Conservation (phyloP, 371 early-diverging fungal genomes). For the Mortierella polycephala region DNA sequence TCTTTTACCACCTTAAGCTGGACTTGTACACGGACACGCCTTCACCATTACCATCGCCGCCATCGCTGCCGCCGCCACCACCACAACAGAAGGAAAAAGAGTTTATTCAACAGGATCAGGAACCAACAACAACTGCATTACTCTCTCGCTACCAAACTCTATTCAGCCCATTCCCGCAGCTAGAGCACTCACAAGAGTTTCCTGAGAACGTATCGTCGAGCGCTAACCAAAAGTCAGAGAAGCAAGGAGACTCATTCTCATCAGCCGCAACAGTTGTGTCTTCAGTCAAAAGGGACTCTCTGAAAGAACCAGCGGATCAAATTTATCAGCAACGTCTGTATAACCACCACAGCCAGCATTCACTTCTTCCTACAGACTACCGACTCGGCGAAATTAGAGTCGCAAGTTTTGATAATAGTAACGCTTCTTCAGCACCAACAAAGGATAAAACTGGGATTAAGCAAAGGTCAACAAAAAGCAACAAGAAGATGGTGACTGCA, state of each 20-base stretch:
- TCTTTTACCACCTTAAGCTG: slow-evolving; percentile 58
- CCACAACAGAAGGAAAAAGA: not conserved
- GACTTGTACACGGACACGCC: slow-evolving; percentile 45
- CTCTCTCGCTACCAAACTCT: slow-evolving; percentile 8
- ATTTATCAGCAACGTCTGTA: no score
- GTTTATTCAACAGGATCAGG: slow-evolving; percentile 6
- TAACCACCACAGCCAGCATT: no score
- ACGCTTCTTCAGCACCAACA: not conserved
- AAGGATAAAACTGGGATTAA: slow-evolving; percentile 12
- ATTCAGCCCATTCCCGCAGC: slow-evolving; percentile 19
- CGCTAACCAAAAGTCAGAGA: not conserved
- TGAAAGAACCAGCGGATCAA: no score
- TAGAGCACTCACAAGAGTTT: not conserved
- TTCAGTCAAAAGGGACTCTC: no score
- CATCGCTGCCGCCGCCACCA: not conserved
- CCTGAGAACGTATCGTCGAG: no score
- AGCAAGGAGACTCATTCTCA: not conserved
- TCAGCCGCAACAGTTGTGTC: no score
- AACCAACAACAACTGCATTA: not conserved
- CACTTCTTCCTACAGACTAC: slow-evolving; percentile 10
- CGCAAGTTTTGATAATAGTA: slow-evolving; percentile 13
- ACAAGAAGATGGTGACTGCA: slow-evolving; percentile 6
- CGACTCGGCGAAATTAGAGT: slow-evolving; percentile 20
- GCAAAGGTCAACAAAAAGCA: slow-evolving; percentile 3
- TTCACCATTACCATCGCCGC: not conserved